Base-by-base conservation (phyloP, 2,329 filamentous ascomycete genomes). In the Botrytis fragariae region DNA sequence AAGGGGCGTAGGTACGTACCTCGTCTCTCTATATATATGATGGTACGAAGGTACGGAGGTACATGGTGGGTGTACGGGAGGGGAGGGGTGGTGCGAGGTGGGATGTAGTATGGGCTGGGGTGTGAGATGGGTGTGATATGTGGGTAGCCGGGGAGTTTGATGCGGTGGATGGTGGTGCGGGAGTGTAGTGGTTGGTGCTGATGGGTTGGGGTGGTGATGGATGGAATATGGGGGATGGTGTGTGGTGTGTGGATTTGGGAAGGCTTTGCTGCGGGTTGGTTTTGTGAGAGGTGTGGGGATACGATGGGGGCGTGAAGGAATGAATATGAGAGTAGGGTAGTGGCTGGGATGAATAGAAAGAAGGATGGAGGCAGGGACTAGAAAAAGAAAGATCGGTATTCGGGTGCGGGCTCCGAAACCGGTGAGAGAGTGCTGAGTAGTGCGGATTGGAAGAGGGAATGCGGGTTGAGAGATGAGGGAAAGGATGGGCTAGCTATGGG, bases 11-110 rank as follows among this genome's bases (percentile, higher is more conserved):
- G 63, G 65, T 68, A 68, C 65, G 65, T 68, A 68, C 65, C 65
- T 68, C 65, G 37, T 42, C 65, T 16, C 65, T 68, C 48, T 68
- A 57, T 68, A 68, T 68, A 68, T 68, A 68, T 68, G 48, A 57
- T 68, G 35, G 48, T 68, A 57, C 65, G 48, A 68, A 29, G 25
- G 35, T 68, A 42, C 48, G 8, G n/a, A 20, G 65, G 5, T 22
- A 42, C 22, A 57, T 25, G n/a, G 32, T 45, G 22, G 12, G 25
- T 7, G 32, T 5, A 51, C 32, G 18, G 25, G 25, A n/a, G 2
- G 25, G 3, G 35, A 6, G 2, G 6, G 22, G 22, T 25, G 20
- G 7, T 39, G 25, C 0, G 22, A 16, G 35, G 14, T 29, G 16
- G 51, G 3, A 32, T 39, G 16, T 25, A 18, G 16, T 44, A 18